Evolutionary conservation across 192 early-diverging fungal genomes (phyloP), one percentile per base, ranked within the genome.

Genomic region (Coemansia sp.): DNA sequence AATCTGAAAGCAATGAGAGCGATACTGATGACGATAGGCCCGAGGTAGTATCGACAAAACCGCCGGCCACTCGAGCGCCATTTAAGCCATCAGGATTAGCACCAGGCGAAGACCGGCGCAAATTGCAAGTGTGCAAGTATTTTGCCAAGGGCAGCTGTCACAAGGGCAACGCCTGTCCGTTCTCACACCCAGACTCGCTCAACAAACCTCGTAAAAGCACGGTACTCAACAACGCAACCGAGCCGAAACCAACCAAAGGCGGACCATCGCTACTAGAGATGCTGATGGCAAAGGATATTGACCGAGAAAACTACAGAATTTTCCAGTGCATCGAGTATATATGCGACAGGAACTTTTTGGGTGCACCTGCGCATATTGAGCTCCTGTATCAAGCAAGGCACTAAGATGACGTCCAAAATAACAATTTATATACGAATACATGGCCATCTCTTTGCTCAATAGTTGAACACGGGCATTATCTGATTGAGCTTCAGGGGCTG

Each of bases 381-480:
- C 50, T 70, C 6, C 4, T 61, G 50, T 70, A 63, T 45, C 42
- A 73, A 19, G 14, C 31, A 19, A 51, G 32, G 23, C 2, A 59
- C 14, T 57, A 14, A 37, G 10, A 58, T 7, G 32, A 23, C 32
- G 11, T 46, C 45, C 17, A 38, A 66, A 41, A 38, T 3, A 62
- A 64, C 38, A 64, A 8, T 25, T 66, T 61, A 48, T n/a, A 53
- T 38, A 44, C 1, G 9, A 38, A 67, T 46, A 32, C n/a, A 63
- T 12, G 41, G 5, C 15, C 32, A 21, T 34, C 19, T 36, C 32
- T 17, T 65, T 15, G 63, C 31, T 29, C 72, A 89, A 66, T 88
- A 92, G 72, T 94, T 94, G 72, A 88, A 87, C 36, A 95, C 84
- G 4, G 91, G 87, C 61, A 94, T 73, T 32, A 95, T 84, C 31